Evolutionary conservation across 768 basidiomycete species (phyloP).

Genomic region (Lyophyllum semitale): DNA sequence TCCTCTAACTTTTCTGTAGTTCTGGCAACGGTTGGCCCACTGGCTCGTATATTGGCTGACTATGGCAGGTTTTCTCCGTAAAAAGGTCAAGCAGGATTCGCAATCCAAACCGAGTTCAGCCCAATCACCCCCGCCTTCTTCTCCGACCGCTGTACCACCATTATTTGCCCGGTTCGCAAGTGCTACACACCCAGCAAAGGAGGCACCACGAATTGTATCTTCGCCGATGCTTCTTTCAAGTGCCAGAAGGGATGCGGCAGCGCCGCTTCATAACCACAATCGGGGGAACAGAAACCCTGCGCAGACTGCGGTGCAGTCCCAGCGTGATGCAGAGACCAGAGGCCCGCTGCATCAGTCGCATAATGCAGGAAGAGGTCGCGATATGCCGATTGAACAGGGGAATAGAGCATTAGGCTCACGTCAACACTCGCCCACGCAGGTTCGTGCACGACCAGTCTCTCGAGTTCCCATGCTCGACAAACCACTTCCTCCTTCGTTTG

Average conservation of each 20-base stretch:
- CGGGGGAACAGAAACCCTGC: constrained; percentile 5
- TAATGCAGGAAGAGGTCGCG: not conserved
- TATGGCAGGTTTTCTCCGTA: constrained; percentile 63
- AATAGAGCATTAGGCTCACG: constrained; percentile 1
- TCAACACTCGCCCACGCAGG: constrained; percentile 8
- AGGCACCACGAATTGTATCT: constrained; percentile 34
- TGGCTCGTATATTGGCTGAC: constrained; percentile 13
- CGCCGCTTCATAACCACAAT: constrained; percentile 10
- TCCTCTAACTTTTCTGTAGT: not conserved
- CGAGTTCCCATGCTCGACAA: constrained; percentile 18
- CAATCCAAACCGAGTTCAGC: constrained; percentile 15
- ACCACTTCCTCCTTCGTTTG: constrained; percentile 15
- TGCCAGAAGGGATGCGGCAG: constrained; percentile 24
- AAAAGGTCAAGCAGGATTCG: constrained; percentile 41
- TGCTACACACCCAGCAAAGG: constrained; percentile 20
- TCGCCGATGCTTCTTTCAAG: constrained; percentile 37
- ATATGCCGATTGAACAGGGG: not conserved
- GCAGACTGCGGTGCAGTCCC: constrained; percentile 10
- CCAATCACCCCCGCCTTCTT: constrained; percentile 11
- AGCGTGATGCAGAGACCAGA: constrained; percentile 11
- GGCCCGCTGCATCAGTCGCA: not conserved
- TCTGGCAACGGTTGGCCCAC: constrained; percentile 7
- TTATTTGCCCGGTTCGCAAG: constrained; percentile 41
- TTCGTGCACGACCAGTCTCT: constrained; percentile 10
- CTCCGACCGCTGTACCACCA: constrained; percentile 32